Evolutionary conservation across 306 rosid species (phyloP), one percentile per base, ranked within the genome.

Genomic region (Astragalus membranaceus): DNA sequence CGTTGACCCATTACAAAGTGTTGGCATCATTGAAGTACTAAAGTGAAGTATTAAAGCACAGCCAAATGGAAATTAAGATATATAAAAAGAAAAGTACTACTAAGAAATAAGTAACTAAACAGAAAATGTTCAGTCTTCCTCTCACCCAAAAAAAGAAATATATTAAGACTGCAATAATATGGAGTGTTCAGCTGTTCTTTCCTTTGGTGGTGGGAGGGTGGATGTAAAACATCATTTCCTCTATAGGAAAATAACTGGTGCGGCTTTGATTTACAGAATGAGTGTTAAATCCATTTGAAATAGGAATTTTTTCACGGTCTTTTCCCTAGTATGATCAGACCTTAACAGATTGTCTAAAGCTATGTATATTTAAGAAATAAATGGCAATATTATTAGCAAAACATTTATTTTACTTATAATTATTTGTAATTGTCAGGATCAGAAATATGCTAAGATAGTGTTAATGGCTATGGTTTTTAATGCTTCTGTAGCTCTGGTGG

Each of bases 371-470:
- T 64, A 23, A 49, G 49, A 35, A 49, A 62, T 50, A 9, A 8
- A 37, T 62, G 17, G 48, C 5, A 43, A 70, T 43, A 29, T 35
- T 32, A 11, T 49, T 16, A 58, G 49, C 36, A 51, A 41, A 53
- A 64, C 14, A 64, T 30, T 17, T 43, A 16, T 74, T 74, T 74
- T 47, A 17, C 9, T 59, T 43, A 8, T 74, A 10, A 30, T 37
- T 39, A n/a, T 61, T 59, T 37, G 37, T 51, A 50, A 9, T 29
- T 67, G 36, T 52, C 23, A 17, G 73, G 47, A 50, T n/a, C 29
- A 49, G 41, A 72, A 48, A 72, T 41, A 20, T 60, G 69, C 39
- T 39, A 41, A 62, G n/a, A 23, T 62, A 50, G 17, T 70, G 52
- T 37, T 48, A 10, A 8, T 72, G 70, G 69, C 15, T 74, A 32